Base-by-base conservation (phyloP, 306 rosid genomes). In the Sicyos baderoa region DNA sequence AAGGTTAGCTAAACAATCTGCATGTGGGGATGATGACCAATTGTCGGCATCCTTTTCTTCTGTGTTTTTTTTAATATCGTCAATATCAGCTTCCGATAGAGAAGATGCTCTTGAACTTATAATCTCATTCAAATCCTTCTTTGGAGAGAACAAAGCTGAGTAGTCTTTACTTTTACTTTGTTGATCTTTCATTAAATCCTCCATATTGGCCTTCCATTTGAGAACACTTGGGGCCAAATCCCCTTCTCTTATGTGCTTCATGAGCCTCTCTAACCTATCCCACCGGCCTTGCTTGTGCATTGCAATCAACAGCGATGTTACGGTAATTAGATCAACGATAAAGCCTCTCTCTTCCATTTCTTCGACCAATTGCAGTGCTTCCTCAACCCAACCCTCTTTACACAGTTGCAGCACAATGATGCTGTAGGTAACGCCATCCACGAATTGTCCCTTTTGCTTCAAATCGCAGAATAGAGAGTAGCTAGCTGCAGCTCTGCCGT, bases 311-410 rank as follows among this genome's bases (percentile, higher is more conserved):
- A 87, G 88, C 0, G 97, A 84, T 0, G 95, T 84, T 54, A 89
- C 75, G 11, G 95, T 89, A 53, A 93, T 82, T 48, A 93, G 83
- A 70, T 93, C 95, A 75, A 93, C 91, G 71, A 51, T 71, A 73
- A 93, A 89, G 44, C 95, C 93, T 70, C 95, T 76, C 72, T 68
- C 78, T 88, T 93, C 98, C 98, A 93, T 93, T 81, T 93, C 98
- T 73, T 89, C 96, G 67, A 88, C 89, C 87, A 83, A 78, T 55
- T 57, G 54, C 4, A 89, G 75, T 2, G 95, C 95, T 81, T 83
- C 91, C 83, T 84, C 89, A 22, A 93, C 79, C 71, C 76, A 75
- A 54, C 88, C 91, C 81, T 86, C 98, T 82, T 70, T 89, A 57
- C 95, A 84, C 74, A 86, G 89, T 18, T 86, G 97, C 79, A 82